Base-by-base conservation (phyloP, 345 rosid species). In the Erucastrum elatum region DNA sequence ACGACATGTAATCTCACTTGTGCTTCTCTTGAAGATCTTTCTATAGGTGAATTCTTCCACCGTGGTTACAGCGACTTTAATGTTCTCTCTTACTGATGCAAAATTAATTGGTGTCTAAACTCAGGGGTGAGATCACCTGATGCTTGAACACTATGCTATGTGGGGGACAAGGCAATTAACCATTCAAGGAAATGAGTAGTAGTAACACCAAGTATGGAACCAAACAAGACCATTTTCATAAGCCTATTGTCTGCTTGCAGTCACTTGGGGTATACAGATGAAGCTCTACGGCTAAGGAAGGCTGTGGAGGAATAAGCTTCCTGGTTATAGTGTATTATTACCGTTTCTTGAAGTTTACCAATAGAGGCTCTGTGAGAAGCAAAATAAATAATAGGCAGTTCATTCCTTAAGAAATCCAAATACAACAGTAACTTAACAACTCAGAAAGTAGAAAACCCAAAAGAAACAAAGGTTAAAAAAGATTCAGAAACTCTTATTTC, bases 161-260 rank as follows among this genome's bases (percentile, higher is more conserved):
- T 10, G 73, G 21, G 21, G 21, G 21, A 29, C 46, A 80, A 89
- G 79, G 89, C 92, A 10, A 79, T 86, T 11, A 86, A 39, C 25
- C 86, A 8, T 89, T 89, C 77, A 73, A 66, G 1, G 85, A 87
- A 74, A 83, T 86, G 86, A 64, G 63, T 15, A 64, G 16, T 71
- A 56, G 29, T 13, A 58, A 10, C 17, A 70, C 70, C 25, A 81
- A 21, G 82, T 66, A 65, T 70, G 53, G 64, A 56, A 75, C 86
- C 88, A 73, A 84, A 84, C 66, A 84, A 82, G 58, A 80, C 85
- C 81, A 86, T 85, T 21, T 21, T 21, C 21, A 21, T 21, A 21
- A 21, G 89, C 64, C 69, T 89, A 58, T 62, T 87, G n/a, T 82
- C 90, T 33, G 88, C 93, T 44, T 87, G 90, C 66, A 84, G 85